phyloP scores from a whole-genome alignment of 2,329 filamentous ascomycete species.

The Fusarium sp. region DNA sequence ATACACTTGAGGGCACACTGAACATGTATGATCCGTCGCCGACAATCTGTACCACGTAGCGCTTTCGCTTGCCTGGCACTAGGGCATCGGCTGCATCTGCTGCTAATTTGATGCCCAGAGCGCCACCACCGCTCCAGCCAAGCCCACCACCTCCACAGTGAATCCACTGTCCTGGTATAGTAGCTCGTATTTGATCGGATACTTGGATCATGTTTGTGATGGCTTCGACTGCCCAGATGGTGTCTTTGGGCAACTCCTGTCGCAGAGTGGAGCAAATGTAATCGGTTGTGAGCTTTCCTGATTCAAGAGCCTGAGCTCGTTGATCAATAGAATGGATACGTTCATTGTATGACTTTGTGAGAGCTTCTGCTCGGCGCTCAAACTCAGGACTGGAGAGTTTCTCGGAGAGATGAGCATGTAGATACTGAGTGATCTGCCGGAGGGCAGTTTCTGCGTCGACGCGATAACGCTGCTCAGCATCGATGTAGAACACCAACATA shows the following conservation, averaged over 20 bases:
- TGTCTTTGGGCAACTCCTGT: neutral
- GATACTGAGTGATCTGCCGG: conserved; percentile 3
- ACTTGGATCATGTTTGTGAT: conserved; percentile 15
- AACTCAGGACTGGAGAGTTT: neutral
- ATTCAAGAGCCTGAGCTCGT: neutral
- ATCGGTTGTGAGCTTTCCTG: conserved; percentile 3
- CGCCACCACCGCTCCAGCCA: conserved; percentile 25
- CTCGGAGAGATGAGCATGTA: rapidly evolving
- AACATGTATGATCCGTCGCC: conserved; percentile 35
- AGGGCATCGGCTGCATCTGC: conserved; percentile 9
- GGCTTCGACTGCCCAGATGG: conserved; percentile 14
- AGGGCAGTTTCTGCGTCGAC: conserved; percentile 3
- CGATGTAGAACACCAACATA: conserved; percentile 19
- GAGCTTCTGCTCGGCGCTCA: neutral
- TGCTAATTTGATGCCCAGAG: conserved; percentile 13
- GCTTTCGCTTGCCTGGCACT: neutral
- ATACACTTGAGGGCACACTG: conserved; percentile 19
- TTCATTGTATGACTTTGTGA: neutral
- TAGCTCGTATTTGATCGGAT: conserved; percentile 15
- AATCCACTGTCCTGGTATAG: conserved; percentile 18
- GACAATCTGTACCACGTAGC: conserved; percentile 17
- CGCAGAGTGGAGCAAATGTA: neutral
- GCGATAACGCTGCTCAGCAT: conserved; percentile 25
- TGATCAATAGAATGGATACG: neutral
- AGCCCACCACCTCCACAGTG: conserved; percentile 25